These are phyloP conservation scores for Trametopsis cervina DNA, from an alignment of 768 basidiomycete species.

Conservation along the genomic window DNA sequence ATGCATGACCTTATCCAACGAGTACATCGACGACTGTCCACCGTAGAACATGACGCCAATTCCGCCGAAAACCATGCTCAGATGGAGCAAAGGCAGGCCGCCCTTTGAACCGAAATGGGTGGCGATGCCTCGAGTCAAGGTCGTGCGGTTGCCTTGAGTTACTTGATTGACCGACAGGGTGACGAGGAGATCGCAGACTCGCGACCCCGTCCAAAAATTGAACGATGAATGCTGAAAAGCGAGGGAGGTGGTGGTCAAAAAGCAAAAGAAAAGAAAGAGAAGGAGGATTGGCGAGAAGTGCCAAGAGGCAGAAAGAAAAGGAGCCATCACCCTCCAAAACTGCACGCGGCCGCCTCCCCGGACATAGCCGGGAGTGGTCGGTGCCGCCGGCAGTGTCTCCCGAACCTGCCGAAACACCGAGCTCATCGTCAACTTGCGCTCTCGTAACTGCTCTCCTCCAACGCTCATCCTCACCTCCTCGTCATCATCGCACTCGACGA, in stretches of 20 bases:
- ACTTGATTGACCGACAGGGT: slow-evolving; percentile 16
- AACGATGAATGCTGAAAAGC: neutral
- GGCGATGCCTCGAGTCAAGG: slow-evolving; percentile 19
- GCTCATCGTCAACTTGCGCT: too few species aligned
- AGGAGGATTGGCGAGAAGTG: slow-evolving; percentile 5
- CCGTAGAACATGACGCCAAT: slow-evolving; percentile 54
- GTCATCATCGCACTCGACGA: neutral
- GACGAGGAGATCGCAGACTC: slow-evolving; percentile 18
- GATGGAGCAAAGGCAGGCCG: slow-evolving; percentile 46
- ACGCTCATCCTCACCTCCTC: neutral
- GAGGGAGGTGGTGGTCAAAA: neutral
- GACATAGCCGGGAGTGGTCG: neutral
- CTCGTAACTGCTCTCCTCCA: too few species aligned
- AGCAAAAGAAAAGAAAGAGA: slow-evolving; percentile 1
- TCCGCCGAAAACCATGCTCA: slow-evolving; percentile 60
- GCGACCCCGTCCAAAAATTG: slow-evolving; percentile 17
- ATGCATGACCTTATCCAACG: slow-evolving; percentile 38
- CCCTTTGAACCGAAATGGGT: slow-evolving; percentile 25
- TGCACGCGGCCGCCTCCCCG: neutral
- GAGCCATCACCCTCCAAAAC: too few species aligned
- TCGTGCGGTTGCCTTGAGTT: slow-evolving; percentile 7
- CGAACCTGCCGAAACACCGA: neutral
- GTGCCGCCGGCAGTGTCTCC: neutral
- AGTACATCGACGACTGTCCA: slow-evolving; percentile 44
- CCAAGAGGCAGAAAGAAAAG: slow-evolving; percentile 8